A percentile compares a stretch with the other conserved stretches of the same genome.
phyloP scores from a whole-genome alignment of 2,329 filamentous ascomycete genomes.

The Fusarium oxysporum region DNA sequence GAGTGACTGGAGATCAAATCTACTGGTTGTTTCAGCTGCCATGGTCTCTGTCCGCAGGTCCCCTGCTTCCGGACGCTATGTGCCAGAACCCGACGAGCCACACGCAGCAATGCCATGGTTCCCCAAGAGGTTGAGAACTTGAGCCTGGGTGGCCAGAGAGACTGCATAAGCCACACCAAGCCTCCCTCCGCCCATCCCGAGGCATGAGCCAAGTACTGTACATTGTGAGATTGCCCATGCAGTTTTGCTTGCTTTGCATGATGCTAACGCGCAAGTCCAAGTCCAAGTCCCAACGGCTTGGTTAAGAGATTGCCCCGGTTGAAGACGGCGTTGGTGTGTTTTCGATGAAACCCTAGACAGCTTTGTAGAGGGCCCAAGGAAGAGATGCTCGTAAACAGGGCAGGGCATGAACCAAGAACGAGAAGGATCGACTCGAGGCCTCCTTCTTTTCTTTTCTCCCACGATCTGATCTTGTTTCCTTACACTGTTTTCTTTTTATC shows the following conservation, averaged over 20 bases:
- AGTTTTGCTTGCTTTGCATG: slow-evolving; percentile 16
- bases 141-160: neutral
- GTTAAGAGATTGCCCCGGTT: slow-evolving; percentile 21
- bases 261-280: slow-evolving; percentile 3
- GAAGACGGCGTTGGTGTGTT: slow-evolving; percentile 24
- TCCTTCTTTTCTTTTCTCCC: slow-evolving; percentile 16
- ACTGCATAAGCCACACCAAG: slow-evolving; percentile 29
- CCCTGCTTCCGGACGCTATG: slow-evolving; percentile 38
- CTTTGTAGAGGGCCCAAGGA: neutral
- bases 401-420: slow-evolving; percentile 19
- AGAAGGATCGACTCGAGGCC: slow-evolving; percentile 30
- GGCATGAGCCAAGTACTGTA: slow-evolving; percentile 28
- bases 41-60: slow-evolving; percentile 15
- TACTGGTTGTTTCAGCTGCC: slow-evolving; percentile 43
- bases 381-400: slow-evolving; percentile 9
- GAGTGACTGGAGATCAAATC: slow-evolving; percentile 28
- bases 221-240: slow-evolving; percentile 16
- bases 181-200: slow-evolving; percentile 30
- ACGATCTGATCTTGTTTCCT: slow-evolving; percentile 14
- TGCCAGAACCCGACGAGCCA: slow-evolving; percentile 33
- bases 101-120: slow-evolving; percentile 37
- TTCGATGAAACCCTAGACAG: slow-evolving; percentile 30
- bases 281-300: slow-evolving; percentile 31
- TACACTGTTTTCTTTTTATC: neutral
- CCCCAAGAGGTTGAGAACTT: neutral